Base-by-base conservation (phyloP, 2,329 filamentous ascomycete species). In the Setomelanomma holmii region DNA sequence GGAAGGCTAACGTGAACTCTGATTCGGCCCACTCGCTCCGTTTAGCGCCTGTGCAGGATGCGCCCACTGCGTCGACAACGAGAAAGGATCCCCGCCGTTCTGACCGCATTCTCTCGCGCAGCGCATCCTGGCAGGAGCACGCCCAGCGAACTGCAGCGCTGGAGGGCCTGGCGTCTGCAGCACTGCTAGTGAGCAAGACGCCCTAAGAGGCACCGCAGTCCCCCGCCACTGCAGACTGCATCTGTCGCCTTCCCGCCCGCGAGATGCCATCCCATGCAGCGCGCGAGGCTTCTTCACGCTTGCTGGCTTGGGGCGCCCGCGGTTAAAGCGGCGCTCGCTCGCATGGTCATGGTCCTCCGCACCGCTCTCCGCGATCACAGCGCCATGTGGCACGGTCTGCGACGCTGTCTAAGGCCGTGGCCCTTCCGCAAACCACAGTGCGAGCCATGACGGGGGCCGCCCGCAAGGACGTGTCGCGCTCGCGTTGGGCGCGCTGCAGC, bases 1-100 rank as follows among this genome's bases (percentile, higher is more conserved):
- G 50, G 43, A 54, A 42, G 47, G 51, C 51, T 47, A 48, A 45
- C 45, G 56, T 33, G 45, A 48, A 34, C 53, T 46, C 58, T 66
- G 63, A 66, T 64, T 68, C 54, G 64, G 53, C 57, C 55, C 33
- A 45, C 56, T 48, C 27, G 46, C 51, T 46, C 20, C 30, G 40
- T 14, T 55, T 58, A 53, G 65, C 65, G 65, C 63, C 58, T 33
- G 62, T 46, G 61, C 64, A 63, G 52, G 14, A 38, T 19, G 49
- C 45, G 60, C 49, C 60, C 49, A 39, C 41, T 7, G n/a, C 36
- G 53, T 53, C 48, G 51, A 46, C 27, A 45, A 49, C 58, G 55
- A 59, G 56, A 61, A 52, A 45, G 51, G 44, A 49, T 45, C 48
- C 48, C 52, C 50, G 53, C 33, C 42, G 33, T 24, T 45, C 30